These are phyloP conservation scores for Deinandra increscens DNA, from an alignment of 129 eudicot genomes.

Conservation along the genomic window DNA sequence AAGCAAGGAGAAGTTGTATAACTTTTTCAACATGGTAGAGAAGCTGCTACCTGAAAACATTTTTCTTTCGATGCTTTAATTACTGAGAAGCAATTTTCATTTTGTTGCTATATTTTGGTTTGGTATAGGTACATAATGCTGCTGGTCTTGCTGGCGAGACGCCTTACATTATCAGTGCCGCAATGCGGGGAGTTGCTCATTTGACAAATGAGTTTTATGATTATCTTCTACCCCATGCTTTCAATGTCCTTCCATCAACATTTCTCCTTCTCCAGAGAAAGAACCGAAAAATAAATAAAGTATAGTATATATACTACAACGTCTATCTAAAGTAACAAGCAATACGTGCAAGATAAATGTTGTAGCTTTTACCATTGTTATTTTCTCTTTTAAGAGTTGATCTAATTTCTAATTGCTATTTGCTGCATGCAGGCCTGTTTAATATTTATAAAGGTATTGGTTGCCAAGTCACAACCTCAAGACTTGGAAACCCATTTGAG, in stretches of 20 bases:
- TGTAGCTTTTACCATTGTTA: background rate
- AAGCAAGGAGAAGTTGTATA: conserved; percentile 57
- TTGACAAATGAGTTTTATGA: conserved; percentile 93
- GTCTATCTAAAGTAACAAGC: conserved; percentile 5
- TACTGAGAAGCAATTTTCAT: background rate
- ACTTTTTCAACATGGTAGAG: conserved; percentile 74
- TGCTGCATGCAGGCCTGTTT: conserved; percentile 97
- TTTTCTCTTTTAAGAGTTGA: background rate
- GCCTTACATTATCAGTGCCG: conserved; percentile 96
- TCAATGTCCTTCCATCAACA: conserved; percentile 71
- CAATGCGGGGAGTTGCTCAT: conserved; percentile 93
- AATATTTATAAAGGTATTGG: conserved; percentile 87
- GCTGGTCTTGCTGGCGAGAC: conserved; percentile 90
- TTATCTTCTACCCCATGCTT: conserved; percentile 77
- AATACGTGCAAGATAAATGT: too few species aligned
- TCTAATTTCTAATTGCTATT: conserved; percentile 29
- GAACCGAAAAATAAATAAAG: conserved; percentile 83
- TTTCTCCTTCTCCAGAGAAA: conserved; percentile 78
- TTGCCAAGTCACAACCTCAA: conserved; percentile 88
- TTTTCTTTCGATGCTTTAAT: background rate
- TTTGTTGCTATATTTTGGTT: conserved; percentile 4
- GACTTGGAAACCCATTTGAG: conserved; percentile 61
- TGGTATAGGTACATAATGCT: conserved; percentile 75
- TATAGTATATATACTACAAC: too few species aligned
- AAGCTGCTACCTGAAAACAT: background rate